Conservation (phyloP, 371 early-diverging fungal species). For the Actinomucor elegans region DNA sequence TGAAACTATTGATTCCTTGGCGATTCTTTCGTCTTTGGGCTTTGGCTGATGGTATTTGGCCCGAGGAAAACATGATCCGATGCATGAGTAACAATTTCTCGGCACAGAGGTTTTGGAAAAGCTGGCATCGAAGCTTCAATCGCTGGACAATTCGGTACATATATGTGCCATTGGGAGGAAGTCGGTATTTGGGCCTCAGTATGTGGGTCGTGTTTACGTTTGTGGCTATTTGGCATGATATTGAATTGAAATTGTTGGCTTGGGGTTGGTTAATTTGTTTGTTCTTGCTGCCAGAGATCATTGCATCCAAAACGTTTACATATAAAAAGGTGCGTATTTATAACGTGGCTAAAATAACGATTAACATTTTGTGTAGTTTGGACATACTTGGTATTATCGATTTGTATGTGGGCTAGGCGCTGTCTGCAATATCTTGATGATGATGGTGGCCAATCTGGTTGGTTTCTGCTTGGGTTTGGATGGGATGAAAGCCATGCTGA, state of each 20-base stretch:
- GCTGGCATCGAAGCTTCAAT: constrained; percentile 92
- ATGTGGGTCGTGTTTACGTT: constrained; percentile 88
- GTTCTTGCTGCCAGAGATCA: constrained; percentile 83
- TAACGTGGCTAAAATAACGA: neutral
- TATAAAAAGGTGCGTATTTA: constrained; percentile 41
- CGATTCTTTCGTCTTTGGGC: constrained; percentile 94
- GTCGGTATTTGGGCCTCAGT: constrained; percentile 62
- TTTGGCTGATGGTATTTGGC: constrained; percentile 80
- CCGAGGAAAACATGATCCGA: constrained; percentile 90
- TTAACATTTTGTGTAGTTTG: constrained; percentile 43
- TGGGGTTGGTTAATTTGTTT: constrained; percentile 94
- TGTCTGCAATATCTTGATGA: constrained; percentile 83
- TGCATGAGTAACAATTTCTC: constrained; percentile 95
- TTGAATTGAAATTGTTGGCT: constrained; percentile 75
- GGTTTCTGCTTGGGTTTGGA: constrained; percentile 92
- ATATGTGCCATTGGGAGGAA: constrained; percentile 90
- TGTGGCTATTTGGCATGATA: constrained; percentile 96
- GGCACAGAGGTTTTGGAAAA: constrained; percentile 87
- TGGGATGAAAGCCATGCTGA: constrained; percentile 72
- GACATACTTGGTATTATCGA: constrained; percentile 69
- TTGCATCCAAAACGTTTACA: constrained; percentile 65
- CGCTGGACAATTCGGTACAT: constrained; percentile 90
- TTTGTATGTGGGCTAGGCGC: constrained; percentile 83
- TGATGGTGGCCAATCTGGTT: constrained; percentile 94
- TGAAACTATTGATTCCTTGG: constrained; percentile 91